Percentiles rank a stretch among this genome's conserved stretches.
Evolutionary conservation across 1,139 yeast genomes (phyloP).

Genomic region (Pichia sp.): DNA sequence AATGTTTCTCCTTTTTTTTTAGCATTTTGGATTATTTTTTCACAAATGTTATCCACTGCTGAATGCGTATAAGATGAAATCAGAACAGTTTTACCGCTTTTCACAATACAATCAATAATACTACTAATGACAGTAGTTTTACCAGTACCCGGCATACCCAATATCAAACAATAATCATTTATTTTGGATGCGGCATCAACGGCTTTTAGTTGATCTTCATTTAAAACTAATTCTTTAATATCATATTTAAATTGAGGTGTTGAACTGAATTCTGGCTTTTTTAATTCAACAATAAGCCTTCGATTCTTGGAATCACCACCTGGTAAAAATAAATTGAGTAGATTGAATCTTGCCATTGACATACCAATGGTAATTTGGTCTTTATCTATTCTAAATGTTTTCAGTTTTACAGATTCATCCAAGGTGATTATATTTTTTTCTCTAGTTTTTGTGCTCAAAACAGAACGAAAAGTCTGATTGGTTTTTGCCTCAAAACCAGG

Average conservation of each 20-base stretch:
- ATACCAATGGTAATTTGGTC: slow-evolving; percentile 75
- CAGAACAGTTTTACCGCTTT: slow-evolving; percentile 58
- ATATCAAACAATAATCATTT: slow-evolving; percentile 68
- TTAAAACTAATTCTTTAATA: slow-evolving; percentile 31
- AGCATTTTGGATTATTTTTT: slow-evolving; percentile 57
- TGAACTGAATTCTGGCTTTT: slow-evolving; percentile 38
- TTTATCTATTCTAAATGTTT: slow-evolving; percentile 61
- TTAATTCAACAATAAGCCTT: slow-evolving; percentile 54
- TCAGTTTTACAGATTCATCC: slow-evolving; percentile 6
- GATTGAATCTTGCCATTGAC: slow-evolving; percentile 69
- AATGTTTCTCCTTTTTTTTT: slow-evolving; percentile 30
- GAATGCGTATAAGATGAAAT: slow-evolving; percentile 89
- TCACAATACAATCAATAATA: slow-evolving; percentile 55
- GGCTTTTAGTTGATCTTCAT: slow-evolving; percentile 66
- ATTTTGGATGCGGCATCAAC: slow-evolving; percentile 58
- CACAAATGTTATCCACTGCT: slow-evolving; percentile 86
- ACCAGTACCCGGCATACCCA: slow-evolving; percentile 99
- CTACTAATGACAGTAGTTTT: slow-evolving; percentile 89
- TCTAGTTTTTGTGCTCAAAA: slow-evolving; percentile 16
- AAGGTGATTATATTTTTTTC: background rate
- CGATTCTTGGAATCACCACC: slow-evolving; percentile 48
- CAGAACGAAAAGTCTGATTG: slow-evolving; percentile 48
- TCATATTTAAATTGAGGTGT: slow-evolving; percentile 27
- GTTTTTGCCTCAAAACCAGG: slow-evolving; percentile 37
- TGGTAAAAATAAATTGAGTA: slow-evolving; percentile 57